Base-by-base conservation (phyloP, 768 basidiomycete species). In the Suillus bovinus region DNA sequence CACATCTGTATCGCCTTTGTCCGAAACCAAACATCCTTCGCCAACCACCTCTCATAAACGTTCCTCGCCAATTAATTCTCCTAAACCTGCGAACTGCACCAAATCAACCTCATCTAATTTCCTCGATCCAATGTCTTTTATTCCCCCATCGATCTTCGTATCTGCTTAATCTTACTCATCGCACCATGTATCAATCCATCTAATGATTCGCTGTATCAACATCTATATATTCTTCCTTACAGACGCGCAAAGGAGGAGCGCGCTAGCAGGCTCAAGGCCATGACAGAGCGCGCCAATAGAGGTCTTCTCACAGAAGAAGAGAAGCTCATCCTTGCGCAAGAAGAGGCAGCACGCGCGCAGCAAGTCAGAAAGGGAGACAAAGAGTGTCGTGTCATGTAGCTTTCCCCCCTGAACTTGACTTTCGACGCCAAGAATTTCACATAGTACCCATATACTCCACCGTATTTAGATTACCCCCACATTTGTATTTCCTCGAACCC, bases 231-330 rank as follows among this genome's bases (percentile, higher is more conserved):
- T 20, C 34, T 55, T 44, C 1, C 27, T 27, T 10, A 34, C 70
- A 91, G 90, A 67, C 89, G 90, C 24, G 89, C 90, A 46, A 87
- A 79, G 76, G 87, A 86, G 14, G 92, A 94, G 75, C 80, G 83
- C 69, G 87, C 87, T 70, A 92, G 90, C 67, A 80, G 81, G 36
- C 54, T 8, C 9, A 55, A 55, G 36, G 54, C 54, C 70, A 72
- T 84, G 63, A 86, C 16, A 55, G 54, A 55, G 8, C 54, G 54
- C 10, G 36, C 54, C 2, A 55, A 55, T 5, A 36, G 54, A 9
- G 54, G 54, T 27, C 54, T 55, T 5, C 54, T 55, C 24, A 55
- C 54, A 24, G 54, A 55, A 55, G 54, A 38, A 24, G 54, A 55
- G 54, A 55, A 55, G 22, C 54, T 55, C 24, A 17, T 38, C 4